Conservation (phyloP, 2,329 filamentous ascomycete genomes). For the Penicillium sp. region DNA sequence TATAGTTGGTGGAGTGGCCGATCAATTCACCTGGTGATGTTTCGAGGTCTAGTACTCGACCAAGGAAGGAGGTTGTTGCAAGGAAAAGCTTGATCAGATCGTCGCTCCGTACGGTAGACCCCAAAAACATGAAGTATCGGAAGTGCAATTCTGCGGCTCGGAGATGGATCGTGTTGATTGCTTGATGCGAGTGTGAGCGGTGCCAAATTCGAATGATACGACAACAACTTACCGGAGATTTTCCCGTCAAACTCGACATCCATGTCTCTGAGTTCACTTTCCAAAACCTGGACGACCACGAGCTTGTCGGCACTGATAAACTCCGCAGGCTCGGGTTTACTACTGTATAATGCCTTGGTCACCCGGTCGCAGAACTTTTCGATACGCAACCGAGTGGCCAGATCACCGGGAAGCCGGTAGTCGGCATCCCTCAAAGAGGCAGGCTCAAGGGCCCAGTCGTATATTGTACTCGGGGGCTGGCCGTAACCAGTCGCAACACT, state of each 20-base stretch:
- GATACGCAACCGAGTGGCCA: constrained; percentile 54
- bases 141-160: constrained; percentile 48
- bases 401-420: constrained; percentile 50
- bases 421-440: constrained; percentile 46
- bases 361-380: constrained; percentile 60
- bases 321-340: constrained; percentile 54
- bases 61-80: constrained; percentile 48
- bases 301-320: constrained; percentile 46
- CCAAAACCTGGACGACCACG: constrained; percentile 45
- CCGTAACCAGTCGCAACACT: constrained; percentile 65
- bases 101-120: constrained; percentile 44
- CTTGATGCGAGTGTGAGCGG: constrained; percentile 17
- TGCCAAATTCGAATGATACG: neutral
- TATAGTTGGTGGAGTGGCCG: constrained; percentile 58
- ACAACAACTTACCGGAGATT: constrained; percentile 31
- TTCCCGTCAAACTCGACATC: constrained; percentile 53
- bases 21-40: constrained; percentile 49
- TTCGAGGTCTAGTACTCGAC: constrained; percentile 46
- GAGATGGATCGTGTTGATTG: constrained; percentile 49
- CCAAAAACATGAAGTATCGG: constrained; percentile 48
- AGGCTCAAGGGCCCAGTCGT: constrained; percentile 56
- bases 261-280: constrained; percentile 48
- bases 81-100: constrained; percentile 47
- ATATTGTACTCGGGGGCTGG: constrained; percentile 61
- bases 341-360: constrained; percentile 57